phyloP scores from a whole-genome alignment of 306 rosid species.

The Cucumis sativus region DNA sequence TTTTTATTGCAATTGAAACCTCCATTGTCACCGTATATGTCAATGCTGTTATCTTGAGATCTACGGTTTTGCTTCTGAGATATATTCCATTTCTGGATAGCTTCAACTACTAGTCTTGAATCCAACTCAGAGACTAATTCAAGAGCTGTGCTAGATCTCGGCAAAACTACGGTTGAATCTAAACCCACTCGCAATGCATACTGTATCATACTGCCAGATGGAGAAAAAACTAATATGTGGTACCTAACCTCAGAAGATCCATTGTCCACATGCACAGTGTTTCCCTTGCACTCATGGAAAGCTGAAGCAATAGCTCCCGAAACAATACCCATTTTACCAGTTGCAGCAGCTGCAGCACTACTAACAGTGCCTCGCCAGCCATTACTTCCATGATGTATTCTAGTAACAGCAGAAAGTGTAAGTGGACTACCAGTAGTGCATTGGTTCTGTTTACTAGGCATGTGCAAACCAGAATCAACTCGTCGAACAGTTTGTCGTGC shows the following conservation, averaged over 20 bases:
- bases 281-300: slow-evolving; percentile 49
- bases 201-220: slow-evolving; percentile 75
- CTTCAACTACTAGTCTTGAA: slow-evolving; percentile 63
- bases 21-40: slow-evolving; percentile 90
- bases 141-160: slow-evolving; percentile 34
- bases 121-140: slow-evolving; percentile 51
- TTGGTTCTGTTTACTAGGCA: slow-evolving; percentile 38
- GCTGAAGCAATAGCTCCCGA: slow-evolving; percentile 80
- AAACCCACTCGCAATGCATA: slow-evolving; percentile 43
- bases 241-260: slow-evolving; percentile 42
- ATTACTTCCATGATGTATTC: slow-evolving; percentile 69
- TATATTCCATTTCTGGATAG: slow-evolving; percentile 86
- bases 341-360: slow-evolving; percentile 94
- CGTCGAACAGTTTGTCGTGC: slow-evolving; percentile 26
- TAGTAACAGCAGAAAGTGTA: slow-evolving; percentile 68
- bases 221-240: slow-evolving; percentile 72
- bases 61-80: slow-evolving; percentile 61
- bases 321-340: slow-evolving; percentile 49
- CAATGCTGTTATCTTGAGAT: slow-evolving; percentile 58
- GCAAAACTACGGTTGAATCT: slow-evolving; percentile 24
- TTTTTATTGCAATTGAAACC: slow-evolving; percentile 41
- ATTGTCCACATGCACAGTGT: slow-evolving; percentile 29
- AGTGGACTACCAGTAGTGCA: slow-evolving; percentile 47
- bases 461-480: slow-evolving; percentile 28
- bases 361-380: slow-evolving; percentile 86